These are phyloP conservation scores for Diplodia corticola DNA, from an alignment of 2,329 filamentous ascomycete genomes.

Conservation along the genomic window DNA sequence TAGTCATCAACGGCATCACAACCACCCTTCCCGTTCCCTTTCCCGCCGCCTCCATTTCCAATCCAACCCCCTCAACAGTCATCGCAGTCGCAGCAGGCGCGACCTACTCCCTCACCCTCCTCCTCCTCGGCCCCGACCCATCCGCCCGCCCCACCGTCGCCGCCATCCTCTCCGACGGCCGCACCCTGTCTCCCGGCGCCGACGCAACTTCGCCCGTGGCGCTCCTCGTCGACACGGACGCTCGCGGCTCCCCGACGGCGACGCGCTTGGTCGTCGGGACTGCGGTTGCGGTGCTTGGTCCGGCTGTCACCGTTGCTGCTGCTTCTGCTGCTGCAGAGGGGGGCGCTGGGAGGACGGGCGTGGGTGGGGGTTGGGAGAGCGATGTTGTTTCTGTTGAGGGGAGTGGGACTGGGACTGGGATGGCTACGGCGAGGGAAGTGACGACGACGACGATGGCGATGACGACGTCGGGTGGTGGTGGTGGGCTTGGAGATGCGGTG, in stretches of 20 bases:
- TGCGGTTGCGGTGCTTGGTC: background rate
- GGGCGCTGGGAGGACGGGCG: background rate
- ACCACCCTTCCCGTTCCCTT: background rate
- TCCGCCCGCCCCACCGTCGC: background rate
- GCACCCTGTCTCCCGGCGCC: background rate
- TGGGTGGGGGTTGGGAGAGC: background rate
- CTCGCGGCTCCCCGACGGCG: no score
- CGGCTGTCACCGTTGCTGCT: background rate
- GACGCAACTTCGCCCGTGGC: background rate
- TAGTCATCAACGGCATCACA: background rate
- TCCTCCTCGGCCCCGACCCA: background rate
- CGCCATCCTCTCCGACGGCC: background rate
- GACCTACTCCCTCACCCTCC: background rate
- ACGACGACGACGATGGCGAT: background rate
- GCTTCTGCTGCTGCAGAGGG: background rate
- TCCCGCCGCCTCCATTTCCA: background rate
- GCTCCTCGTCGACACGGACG: background rate
- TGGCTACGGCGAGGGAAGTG: background rate
- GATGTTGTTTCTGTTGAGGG: background rate
- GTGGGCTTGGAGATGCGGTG: constrained; percentile 3
- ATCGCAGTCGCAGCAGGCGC: background rate
- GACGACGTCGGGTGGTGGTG: background rate
- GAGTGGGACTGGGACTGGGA: background rate
- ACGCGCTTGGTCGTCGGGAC: background rate
- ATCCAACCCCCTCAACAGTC: background rate